A percentile compares a stretch with the other conserved stretches of the same genome.
These are phyloP conservation scores for Oryza glumipatula DNA, from an alignment of 176 grass and related monocot genomes.

Conservation along the genomic window DNA sequence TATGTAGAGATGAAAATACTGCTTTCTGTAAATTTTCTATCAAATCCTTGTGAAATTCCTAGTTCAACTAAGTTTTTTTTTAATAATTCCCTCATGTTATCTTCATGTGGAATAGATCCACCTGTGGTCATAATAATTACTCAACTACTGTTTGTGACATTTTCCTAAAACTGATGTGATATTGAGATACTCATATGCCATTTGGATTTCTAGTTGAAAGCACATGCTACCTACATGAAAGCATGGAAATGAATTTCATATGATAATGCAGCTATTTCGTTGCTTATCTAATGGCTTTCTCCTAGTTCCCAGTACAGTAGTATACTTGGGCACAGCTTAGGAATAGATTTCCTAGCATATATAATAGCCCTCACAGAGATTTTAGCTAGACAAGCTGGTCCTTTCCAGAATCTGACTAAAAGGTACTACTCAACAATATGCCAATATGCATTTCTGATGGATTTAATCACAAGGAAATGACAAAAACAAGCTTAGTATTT, in stretches of 20 bases:
- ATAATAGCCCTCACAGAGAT: background rate
- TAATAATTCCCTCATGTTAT: background rate
- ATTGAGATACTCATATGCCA: background rate
- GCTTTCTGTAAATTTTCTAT: background rate
- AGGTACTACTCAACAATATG: background rate
- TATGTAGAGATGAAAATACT: background rate
- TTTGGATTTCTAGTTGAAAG: background rate
- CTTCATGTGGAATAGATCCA: background rate
- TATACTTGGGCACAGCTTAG: background rate
- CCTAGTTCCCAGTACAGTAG: background rate
- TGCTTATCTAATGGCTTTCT: background rate
- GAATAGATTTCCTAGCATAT: background rate
- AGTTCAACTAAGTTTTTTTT: background rate
- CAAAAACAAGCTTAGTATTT: background rate
- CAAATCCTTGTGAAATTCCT: background rate
- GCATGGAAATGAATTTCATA: background rate
- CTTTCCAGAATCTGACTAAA: slow-evolving; percentile 23
- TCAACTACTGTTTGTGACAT: background rate
- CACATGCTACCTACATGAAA: background rate
- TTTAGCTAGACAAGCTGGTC: background rate
- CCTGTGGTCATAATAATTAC: background rate
- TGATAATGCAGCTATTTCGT: background rate
- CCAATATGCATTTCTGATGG: slow-evolving; percentile 19
- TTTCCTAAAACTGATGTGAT: slow-evolving; percentile 14
- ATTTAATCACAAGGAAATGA: slow-evolving; percentile 28